Evolutionary conservation across 257 asterid genomes (phyloP).

Genomic region (Osmanthus fragrans): DNA sequence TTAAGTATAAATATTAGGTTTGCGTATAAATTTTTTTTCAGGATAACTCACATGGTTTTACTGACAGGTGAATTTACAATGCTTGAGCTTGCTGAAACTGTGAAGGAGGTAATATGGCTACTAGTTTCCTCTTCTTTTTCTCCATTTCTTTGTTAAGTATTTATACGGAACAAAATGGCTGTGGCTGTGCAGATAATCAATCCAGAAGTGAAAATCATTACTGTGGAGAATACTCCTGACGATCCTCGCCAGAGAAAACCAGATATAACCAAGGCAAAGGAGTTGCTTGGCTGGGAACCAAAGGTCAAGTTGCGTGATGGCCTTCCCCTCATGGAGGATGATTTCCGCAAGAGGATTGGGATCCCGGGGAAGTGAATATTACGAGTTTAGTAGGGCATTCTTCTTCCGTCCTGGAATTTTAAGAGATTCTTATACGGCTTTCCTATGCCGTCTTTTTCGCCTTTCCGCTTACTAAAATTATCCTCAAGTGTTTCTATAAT

Average conservation of each 20-base stretch:
- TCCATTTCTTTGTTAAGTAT: background rate
- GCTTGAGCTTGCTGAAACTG: conserved; percentile 64
- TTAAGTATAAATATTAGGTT: background rate
- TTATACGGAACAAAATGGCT: background rate
- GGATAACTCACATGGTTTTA: background rate
- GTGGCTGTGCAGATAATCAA: conserved; percentile 62
- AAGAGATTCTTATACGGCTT: background rate
- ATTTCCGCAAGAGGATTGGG: conserved; percentile 77
- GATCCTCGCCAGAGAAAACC: conserved; percentile 97
- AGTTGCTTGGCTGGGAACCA: conserved; percentile 90
- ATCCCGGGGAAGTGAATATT: conserved; percentile 43
- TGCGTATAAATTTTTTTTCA: background rate
- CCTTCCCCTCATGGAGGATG: conserved; percentile 95
- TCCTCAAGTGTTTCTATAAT: background rate
- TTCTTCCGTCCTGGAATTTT: background rate
- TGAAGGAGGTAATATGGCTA: conserved; percentile 44
- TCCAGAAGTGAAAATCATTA: conserved; percentile 68
- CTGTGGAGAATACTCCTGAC: conserved; percentile 92
- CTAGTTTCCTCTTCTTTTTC: background rate
- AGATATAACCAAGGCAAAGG: conserved; percentile 83
- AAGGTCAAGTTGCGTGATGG: conserved; percentile 77
- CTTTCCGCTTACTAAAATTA: background rate
- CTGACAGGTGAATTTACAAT: conserved; percentile 59
- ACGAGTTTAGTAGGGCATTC: background rate
- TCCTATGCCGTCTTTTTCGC: background rate